Base-by-base conservation (phyloP, 2,329 filamentous ascomycete species). In the Ilyonectria sp. region DNA sequence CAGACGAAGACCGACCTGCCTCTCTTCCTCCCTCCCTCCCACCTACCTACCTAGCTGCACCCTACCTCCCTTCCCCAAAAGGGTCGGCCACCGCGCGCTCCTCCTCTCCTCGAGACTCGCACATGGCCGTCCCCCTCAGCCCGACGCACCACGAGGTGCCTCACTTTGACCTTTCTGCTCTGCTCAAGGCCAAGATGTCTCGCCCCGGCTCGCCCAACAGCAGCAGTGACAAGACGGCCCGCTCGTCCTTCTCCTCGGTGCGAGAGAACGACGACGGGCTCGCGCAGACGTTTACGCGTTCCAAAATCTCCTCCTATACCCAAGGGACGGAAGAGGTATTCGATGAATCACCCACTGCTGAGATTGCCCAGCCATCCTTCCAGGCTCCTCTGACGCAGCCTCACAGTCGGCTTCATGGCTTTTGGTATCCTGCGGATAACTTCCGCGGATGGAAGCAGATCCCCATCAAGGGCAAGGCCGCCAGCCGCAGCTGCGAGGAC, bases 361-460 rank as follows among this genome's bases (percentile, higher is more conserved):
- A 84, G 75, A 80, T 84, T 74, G 76, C 82, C 66, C 79, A 80
- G 71, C 80, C 84, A 56, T 81, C 83, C 68, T 89, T 87, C 77
- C 81, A 83, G 68, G 81, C 86, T 37, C 86, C 87, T 69, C 71
- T 88, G 72, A 89, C 87, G 52, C 84, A 86, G 72, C 88, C 88
- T 62, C 78, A 86, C 73, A 89, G 86, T 81, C 83, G 79, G 71
- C 84, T 90, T 44, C 87, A 89, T 77, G 87, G 87, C 65, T 87
- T 86, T 75, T 89, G 87, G 82, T 86, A 85, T 69, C 89, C 89
- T 62, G 85, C 84, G 69, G 84, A 89, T 71, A 85, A 82, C 77
- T 90, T 90, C 77, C 84, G 83, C 69, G 89, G 89, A 58, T 91
- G 89, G 89, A 90, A 89, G 81, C 84, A 86, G 74, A 90, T 91